Evolutionary conservation across 2,329 filamentous ascomycete species (phyloP).

Genomic region (Coniochaeta hoffmannii): DNA sequence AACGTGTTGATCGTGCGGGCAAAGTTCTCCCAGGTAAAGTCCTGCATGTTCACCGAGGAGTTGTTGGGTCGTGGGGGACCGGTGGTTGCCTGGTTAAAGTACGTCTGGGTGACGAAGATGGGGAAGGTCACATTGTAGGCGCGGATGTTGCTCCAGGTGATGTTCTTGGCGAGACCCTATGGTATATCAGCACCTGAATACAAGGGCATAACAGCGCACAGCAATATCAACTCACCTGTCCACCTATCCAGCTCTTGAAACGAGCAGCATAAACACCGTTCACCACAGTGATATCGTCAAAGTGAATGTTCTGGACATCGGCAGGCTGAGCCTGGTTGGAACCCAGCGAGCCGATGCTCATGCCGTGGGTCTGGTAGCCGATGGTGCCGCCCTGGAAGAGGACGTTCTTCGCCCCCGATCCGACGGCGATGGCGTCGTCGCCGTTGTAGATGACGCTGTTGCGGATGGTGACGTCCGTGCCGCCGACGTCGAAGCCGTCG

Average conservation of each 20-base stretch:
- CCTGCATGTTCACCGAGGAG: constrained; percentile 30
- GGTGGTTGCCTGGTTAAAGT: constrained; percentile 28
- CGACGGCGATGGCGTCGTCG: constrained; percentile 33
- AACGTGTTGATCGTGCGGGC: constrained; percentile 32
- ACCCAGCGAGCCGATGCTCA: constrained; percentile 34
- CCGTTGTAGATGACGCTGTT: constrained; percentile 28
- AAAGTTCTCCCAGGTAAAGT: constrained; percentile 33
- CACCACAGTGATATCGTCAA: constrained; percentile 32
- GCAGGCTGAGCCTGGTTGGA: constrained; percentile 24
- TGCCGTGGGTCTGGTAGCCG: constrained; percentile 34
- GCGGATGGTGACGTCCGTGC: constrained; percentile 19
- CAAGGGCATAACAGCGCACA: not conserved
- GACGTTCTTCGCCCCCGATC: constrained; percentile 28
- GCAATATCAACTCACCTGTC: constrained; percentile 9
- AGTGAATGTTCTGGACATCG: constrained; percentile 32
- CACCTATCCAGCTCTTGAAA: constrained; percentile 36
- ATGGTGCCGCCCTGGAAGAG: constrained; percentile 30
- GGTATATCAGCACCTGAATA: constrained; percentile 8
- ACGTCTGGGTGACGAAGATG: constrained; percentile 37
- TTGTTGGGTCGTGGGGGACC: constrained; percentile 26
- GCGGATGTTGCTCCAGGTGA: constrained; percentile 35
- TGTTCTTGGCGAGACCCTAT: constrained; percentile 29
- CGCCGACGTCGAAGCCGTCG: constrained; percentile 23
- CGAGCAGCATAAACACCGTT: constrained; percentile 32
- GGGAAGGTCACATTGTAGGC: constrained; percentile 36